These are phyloP conservation scores for Kewa caespitosa DNA, from an alignment of 179 eudicot species.

Conservation along the genomic window DNA sequence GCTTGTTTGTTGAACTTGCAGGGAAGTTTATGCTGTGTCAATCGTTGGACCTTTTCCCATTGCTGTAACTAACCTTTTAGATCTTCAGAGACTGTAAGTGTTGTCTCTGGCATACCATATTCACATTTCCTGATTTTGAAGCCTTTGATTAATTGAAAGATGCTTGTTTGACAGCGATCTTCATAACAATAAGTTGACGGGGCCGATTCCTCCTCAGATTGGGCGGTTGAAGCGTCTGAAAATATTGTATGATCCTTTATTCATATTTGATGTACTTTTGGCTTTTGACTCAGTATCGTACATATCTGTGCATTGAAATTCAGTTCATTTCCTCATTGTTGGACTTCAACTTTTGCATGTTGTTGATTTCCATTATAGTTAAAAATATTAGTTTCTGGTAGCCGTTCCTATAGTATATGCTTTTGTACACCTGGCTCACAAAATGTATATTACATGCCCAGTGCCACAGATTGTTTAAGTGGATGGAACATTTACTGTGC, in stretches of 20 bases:
- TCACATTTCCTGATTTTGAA: background rate
- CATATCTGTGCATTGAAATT: background rate
- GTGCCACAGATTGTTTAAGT: background rate
- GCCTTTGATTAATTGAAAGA: background rate
- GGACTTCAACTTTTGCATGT: background rate
- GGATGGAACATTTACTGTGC: background rate
- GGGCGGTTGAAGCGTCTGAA: conserved; percentile 89
- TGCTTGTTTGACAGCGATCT: conserved; percentile 65
- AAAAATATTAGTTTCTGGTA: background rate
- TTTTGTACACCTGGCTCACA: background rate
- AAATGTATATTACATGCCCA: background rate
- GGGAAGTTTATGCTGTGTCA: conserved; percentile 98
- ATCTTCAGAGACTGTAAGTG: conserved; percentile 94
- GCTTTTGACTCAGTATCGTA: background rate
- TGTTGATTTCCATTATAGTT: background rate
- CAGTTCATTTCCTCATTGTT: background rate
- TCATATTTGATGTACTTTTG: conserved; percentile 2
- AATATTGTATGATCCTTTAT: conserved; percentile 55
- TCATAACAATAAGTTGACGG: conserved; percentile 93
- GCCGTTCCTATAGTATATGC: background rate
- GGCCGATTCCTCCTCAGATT: conserved; percentile 96
- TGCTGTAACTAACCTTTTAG: conserved; percentile 96
- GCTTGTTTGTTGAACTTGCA: conserved; percentile 33
- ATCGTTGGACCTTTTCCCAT: conserved; percentile 96
- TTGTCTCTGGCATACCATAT: conserved; percentile 8